Evolutionary conservation across 1,139 yeast species (phyloP), one percentile per base, ranked within the genome.

Genomic region (Candida neerlandica): DNA sequence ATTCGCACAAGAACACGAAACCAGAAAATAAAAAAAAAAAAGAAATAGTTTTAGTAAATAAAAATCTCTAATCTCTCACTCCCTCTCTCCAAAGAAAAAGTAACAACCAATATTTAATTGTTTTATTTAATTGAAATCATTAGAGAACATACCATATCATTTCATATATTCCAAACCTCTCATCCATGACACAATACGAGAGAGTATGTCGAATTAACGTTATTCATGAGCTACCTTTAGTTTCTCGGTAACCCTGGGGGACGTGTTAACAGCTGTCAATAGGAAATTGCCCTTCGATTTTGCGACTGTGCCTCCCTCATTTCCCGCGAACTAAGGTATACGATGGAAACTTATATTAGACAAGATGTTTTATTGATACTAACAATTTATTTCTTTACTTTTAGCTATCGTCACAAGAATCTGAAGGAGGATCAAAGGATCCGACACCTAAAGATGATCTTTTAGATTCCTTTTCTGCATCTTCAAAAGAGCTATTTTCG

Each of bases 401-500:
- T n/a, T 7, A 41, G 44, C 38, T 41, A 41, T 27, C 44, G 18
- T 12, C 44, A 19, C 30, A 26, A 14, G 33, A 43, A 16, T 29
- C 41, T 11, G 18, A 37, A 35, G 41, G 37, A 6, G 46, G 37
- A 16, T 10, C 19, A 26, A 35, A 43, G 21, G 38, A 42, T n/a
- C 15, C 16, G 3, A 15, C 46, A 35, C 33, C 41, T n/a, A 19
- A 35, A 3, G 27, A 23, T 43, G 21, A 27, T 16, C 34, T 35
- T 4, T 29, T 43, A 43, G 46, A 43, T 2, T 35, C 46, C 7
- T 43, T 43, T 27, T 18, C 41, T 15, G 26, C 15, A 6, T 35
- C 39, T 18, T 43, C 46, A 11, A 37, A 43, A 43, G 45, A 43
- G 18, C 21, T 41, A 19, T 30, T 41, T 33, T 21, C 23, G 19